Conservation (phyloP, 2,329 filamentous ascomycete genomes). For the Corinectria fuckeliana region DNA sequence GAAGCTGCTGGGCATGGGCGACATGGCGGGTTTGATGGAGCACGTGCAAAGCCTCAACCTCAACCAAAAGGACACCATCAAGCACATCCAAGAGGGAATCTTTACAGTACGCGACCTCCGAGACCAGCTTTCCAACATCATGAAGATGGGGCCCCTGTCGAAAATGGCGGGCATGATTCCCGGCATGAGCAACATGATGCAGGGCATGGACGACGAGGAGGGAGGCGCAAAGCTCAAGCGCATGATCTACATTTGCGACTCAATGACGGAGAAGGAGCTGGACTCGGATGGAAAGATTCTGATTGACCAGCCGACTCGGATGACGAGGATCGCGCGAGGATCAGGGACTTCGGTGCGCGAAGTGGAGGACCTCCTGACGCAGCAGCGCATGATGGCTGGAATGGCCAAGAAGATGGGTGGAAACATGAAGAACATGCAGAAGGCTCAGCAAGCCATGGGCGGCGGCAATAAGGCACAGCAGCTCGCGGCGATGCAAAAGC, state of each 20-base stretch:
- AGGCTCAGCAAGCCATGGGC: conserved; percentile 87
- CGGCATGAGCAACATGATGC: conserved; percentile 91
- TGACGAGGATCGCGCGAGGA: conserved; percentile 89
- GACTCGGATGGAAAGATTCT: conserved; percentile 96
- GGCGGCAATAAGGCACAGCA: conserved; percentile 92
- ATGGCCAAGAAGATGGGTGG: conserved; percentile 99
- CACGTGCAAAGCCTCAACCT: conserved; percentile 95
- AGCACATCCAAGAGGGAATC: conserved; percentile 95
- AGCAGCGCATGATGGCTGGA: conserved; percentile 97
- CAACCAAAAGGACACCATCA: conserved; percentile 98
- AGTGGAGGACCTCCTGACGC: conserved; percentile 95
- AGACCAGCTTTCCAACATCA: conserved; percentile 95
- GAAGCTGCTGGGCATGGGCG: conserved; percentile 95
- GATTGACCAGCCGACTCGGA: conserved; percentile 87
- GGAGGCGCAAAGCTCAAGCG: conserved; percentile 91
- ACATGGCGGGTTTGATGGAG: conserved; percentile 93
- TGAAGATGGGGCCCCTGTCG: conserved; percentile 98
- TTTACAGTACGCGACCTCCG: conserved; percentile 94
- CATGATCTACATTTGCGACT: conserved; percentile 99
- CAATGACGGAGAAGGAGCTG: conserved; percentile 95
- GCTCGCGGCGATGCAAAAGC: conserved; percentile 96
- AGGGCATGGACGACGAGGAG: conserved; percentile 96
- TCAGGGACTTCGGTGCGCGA: conserved; percentile 90
- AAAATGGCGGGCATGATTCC: conserved; percentile 99
- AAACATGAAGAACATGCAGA: conserved; percentile 97